A percentile compares a stretch with the other conserved stretches of the same genome.
These are phyloP conservation scores for Fusarium austroafricanum DNA, from an alignment of 2,329 filamentous ascomycete species.

Conservation along the genomic window DNA sequence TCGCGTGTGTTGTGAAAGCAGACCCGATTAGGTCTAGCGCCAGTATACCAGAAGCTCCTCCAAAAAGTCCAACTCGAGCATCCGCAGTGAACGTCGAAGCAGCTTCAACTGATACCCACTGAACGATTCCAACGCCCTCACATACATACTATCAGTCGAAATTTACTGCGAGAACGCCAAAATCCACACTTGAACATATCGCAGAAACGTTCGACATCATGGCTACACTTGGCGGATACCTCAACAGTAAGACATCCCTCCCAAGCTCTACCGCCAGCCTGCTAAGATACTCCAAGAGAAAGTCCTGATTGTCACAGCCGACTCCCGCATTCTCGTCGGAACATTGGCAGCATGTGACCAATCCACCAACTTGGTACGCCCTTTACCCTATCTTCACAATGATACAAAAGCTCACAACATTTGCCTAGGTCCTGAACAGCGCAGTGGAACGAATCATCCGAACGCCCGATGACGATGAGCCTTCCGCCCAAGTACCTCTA, in stretches of 20 bases:
- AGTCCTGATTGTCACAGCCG: conserved; percentile 89
- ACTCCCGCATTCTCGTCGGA: conserved; percentile 87
- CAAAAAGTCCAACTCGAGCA: conserved; percentile 42
- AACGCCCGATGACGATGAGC: conserved; percentile 82
- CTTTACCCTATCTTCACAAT: neutral
- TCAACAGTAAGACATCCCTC: conserved; percentile 54
- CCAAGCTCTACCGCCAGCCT: conserved; percentile 8
- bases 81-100: conserved; percentile 24
- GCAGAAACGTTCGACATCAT: conserved; percentile 45
- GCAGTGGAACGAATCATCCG: conserved; percentile 93
- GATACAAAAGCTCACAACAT: conserved; percentile 30
- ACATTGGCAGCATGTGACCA: conserved; percentile 89
- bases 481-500: conserved; percentile 82
- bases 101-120: conserved; percentile 17
- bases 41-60: conserved; percentile 32
- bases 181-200: neutral
- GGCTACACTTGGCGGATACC: conserved; percentile 59
- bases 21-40: conserved; percentile 40
- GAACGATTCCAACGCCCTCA: neutral
- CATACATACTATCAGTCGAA: neutral
- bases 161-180: neutral
- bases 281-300: conserved; percentile 71
- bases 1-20: conserved; percentile 3
- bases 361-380: conserved; percentile 82
- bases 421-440: conserved; percentile 75